Percentiles rank a stretch among this genome's conserved stretches.
These are phyloP conservation scores for Parmales sp. DNA, from an alignment of 108 stramenopile genomes.

Conservation along the genomic window DNA sequence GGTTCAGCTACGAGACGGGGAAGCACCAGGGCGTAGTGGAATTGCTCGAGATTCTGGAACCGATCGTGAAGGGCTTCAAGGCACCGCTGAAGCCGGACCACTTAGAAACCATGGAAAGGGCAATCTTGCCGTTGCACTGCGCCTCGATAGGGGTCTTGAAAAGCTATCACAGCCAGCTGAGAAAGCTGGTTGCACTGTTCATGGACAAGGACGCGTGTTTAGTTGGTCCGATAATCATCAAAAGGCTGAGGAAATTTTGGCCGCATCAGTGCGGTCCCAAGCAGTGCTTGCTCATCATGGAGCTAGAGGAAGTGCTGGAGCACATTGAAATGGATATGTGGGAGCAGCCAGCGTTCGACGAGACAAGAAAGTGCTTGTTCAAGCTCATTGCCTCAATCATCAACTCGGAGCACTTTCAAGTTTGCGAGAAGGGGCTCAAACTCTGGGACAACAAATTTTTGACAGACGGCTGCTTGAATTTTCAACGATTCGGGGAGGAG, in stretches of 20 bases:
- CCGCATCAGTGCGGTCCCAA: conserved; percentile 16
- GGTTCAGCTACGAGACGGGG: conserved; percentile 21
- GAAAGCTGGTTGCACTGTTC: conserved; percentile 22
- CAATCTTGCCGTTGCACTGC: conserved; percentile 28
- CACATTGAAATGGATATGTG: conserved; percentile 18
- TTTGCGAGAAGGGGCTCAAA: conserved; percentile 23
- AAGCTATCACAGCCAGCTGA: conserved; percentile 23
- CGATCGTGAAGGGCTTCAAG: conserved; percentile 35
- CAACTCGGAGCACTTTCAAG: conserved; percentile 26
- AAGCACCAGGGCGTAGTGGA: conserved; percentile 28
- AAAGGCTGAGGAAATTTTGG: conserved; percentile 21
- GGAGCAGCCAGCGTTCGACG: neutral
- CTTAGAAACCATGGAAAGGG: conserved; percentile 15
- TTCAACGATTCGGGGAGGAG: neutral
- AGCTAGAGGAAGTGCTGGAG: conserved; percentile 33
- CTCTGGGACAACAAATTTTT: conserved; percentile 26
- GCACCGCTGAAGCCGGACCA: conserved; percentile 29
- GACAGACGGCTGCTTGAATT: conserved; percentile 10
- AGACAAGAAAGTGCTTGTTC: conserved; percentile 10
- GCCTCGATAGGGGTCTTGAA: neutral
- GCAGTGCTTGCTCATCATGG: conserved; percentile 23
- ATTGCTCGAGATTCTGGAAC: conserved; percentile 28
- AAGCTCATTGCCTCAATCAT: conserved; percentile 10
- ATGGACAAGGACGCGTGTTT: conserved; percentile 26
- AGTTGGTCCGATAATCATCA: conserved; percentile 8